These are phyloP conservation scores for Botrytis squamosa DNA, from an alignment of 2,329 filamentous ascomycete species.

Conservation along the genomic window DNA sequence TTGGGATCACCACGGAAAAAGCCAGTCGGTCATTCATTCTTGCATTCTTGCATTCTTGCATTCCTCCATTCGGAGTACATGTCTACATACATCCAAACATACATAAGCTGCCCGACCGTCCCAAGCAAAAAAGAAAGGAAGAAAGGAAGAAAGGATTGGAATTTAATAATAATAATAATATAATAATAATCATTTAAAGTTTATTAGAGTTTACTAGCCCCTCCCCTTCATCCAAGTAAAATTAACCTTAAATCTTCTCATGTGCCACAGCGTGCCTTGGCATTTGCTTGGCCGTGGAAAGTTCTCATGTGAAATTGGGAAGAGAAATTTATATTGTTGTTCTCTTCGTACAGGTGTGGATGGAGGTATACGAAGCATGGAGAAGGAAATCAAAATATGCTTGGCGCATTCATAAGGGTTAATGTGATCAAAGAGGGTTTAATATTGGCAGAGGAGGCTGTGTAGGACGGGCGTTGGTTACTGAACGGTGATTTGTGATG, in stretches of 20 bases:
- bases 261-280: conserved; percentile 12
- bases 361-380: too few species aligned
- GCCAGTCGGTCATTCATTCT: background rate
- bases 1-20: background rate
- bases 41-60: too few species aligned
- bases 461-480: background rate
- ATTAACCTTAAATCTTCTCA: conserved; percentile 15
- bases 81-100: too few species aligned
- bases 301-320: background rate
- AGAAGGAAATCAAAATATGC: background rate
- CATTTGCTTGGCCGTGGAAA: background rate
- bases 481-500: background rate
- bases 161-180: background rate
- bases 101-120: background rate
- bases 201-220: conserved; percentile 4
- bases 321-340: background rate
- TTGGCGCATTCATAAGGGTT: background rate
- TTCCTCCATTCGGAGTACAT: too few species aligned
- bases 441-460: conserved; percentile 4
- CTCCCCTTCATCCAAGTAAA: conserved; percentile 9
- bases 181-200: background rate
- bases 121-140: background rate
- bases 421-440: background rate
- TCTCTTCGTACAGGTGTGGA: background rate
- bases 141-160: background rate